Evolutionary conservation across 106 monocot species (phyloP).

Genomic region (Dendrobium huoshanense): DNA sequence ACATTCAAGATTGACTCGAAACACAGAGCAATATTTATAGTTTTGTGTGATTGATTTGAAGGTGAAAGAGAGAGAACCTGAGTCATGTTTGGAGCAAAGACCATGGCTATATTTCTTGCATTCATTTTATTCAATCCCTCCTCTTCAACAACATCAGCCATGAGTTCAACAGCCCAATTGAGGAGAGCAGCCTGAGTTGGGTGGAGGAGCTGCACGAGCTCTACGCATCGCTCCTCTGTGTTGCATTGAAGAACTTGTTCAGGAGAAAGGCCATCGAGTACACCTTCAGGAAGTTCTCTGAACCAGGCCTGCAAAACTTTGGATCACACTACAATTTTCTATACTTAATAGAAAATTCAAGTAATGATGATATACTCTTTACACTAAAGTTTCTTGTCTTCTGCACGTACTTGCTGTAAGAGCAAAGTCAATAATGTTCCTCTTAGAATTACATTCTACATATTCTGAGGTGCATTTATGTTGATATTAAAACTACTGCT

Average conservation of each 20-base stretch:
- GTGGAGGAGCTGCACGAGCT: slow-evolving; percentile 60
- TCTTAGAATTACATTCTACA: not conserved
- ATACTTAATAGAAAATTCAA: not conserved
- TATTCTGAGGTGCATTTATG: not conserved
- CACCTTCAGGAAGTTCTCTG: slow-evolving; percentile 87
- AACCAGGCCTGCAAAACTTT: slow-evolving; percentile 77
- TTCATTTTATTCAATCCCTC: slow-evolving; percentile 95
- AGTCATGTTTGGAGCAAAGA: slow-evolving; percentile 97
- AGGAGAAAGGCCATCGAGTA: slow-evolving; percentile 79
- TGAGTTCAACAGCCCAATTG: slow-evolving; percentile 87
- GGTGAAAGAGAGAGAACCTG: slow-evolving; percentile 34
- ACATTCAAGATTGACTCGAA: too few relatives aligned
- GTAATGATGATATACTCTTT: not conserved
- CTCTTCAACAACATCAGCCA: slow-evolving; percentile 93
- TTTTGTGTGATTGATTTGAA: not conserved
- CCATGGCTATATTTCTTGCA: slow-evolving; percentile 97
- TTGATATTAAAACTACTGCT: not conserved
- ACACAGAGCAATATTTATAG: not conserved
- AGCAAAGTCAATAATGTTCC: too few relatives aligned
- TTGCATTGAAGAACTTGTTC: slow-evolving; percentile 87
- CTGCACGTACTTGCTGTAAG: too few relatives aligned
- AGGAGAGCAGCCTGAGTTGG: slow-evolving; percentile 74
- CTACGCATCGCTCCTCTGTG: slow-evolving; percentile 73
- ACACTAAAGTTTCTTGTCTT: not conserved
- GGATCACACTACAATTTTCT: not conserved